Base-by-base conservation (phyloP, 2,329 filamentous ascomycete genomes). In the Malbranchea zuffiana region DNA sequence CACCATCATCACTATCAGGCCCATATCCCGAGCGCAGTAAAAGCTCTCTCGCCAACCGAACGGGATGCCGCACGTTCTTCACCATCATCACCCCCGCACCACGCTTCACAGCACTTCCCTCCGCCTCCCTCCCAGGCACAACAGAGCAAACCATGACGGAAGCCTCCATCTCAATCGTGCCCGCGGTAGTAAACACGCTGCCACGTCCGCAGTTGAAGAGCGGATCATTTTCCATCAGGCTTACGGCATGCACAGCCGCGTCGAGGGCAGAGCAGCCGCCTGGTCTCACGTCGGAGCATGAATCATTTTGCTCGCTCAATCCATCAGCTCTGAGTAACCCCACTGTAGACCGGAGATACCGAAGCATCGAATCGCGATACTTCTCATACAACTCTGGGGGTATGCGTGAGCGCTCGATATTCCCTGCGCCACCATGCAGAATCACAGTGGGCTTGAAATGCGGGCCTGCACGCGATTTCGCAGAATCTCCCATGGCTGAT, bases 151-250 rank as follows among this genome's bases (percentile, higher is more conserved):
- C 81, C 85, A 93, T 93, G 35, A 93, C 74, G 6, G 77, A 82
- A 1, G 83, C 82, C 61, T 94, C 86, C 43, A 93, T 76, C 62
- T 94, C 82, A 55, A 87, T 86, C 44, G 78, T 72, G 12, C 86
- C 87, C 46, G 80, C 78, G 34, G 78, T 75, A 0, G 84, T 93
- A 59, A 92, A 94, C 13, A 93, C 85, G 34, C 85, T 82, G 36
- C 87, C 87, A 50, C 77, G 78, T 5, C 78, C 85, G 40, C 78
- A 77, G 62, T 94, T 94, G 70, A 90, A 93, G 3, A 92, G 72
- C 2, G 79, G 71, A 51, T 86, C 75, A 52, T 92, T 68, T 61
- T 94, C 86, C 11, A 94, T 72, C 17, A 79, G 68, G 1, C 68
- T 65, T 7, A 92, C 84, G 29, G 85, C 85, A 55, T 79, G 73